Evolutionary conservation across 805 yeast species (phyloP), one percentile per base, ranked within the genome.

Genomic region (Yamadazyma kitorensis): DNA sequence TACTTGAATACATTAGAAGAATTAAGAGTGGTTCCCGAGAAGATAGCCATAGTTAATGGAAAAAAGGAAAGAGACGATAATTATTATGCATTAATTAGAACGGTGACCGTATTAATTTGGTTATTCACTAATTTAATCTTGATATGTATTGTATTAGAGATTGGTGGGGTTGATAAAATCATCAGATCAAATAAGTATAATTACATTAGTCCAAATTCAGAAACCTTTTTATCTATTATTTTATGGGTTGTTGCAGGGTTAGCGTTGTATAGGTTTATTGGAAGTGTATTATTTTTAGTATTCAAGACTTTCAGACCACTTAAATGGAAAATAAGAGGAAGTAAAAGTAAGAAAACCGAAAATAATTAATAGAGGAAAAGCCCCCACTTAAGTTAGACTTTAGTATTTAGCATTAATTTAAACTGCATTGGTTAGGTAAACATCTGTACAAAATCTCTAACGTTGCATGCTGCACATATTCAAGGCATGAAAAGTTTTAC

Each of bases 191-290:
- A 51, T 45, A 57, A 32, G 24, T 51, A 52, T 38, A 57, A 54
- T 34, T 55, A 55, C 25, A 49, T 61, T 41, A 47, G 54, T 27
- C 52, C 61, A 7, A 71, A 82, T 57, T 70, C 86, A 1, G 71
- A 77, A 24, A 63, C 80, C 5, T 91, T 87, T 55, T 72, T 91
- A 57, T 76, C 93, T 4, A 86, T 91, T 19, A 82, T 91, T 29
- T 67, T 91, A 45, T 91, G 98, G 96, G 64, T 89, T 23, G 98
- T 91, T 27, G 96, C 96, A 4, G 85, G 81, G 17, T 75, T 87
- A 70, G 96, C 98, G 0, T 72, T 81, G 5, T 81, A 86, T 57
- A 69, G 97, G 43, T 82, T 91, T 45, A 32, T 82, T 17, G 96
- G 97, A 1, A 78, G 94, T 45, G 55, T 73, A 2, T 52, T 74